Evolutionary conservation across 441 rosid genomes (phyloP).

Genomic region (Mallotus repandus): DNA sequence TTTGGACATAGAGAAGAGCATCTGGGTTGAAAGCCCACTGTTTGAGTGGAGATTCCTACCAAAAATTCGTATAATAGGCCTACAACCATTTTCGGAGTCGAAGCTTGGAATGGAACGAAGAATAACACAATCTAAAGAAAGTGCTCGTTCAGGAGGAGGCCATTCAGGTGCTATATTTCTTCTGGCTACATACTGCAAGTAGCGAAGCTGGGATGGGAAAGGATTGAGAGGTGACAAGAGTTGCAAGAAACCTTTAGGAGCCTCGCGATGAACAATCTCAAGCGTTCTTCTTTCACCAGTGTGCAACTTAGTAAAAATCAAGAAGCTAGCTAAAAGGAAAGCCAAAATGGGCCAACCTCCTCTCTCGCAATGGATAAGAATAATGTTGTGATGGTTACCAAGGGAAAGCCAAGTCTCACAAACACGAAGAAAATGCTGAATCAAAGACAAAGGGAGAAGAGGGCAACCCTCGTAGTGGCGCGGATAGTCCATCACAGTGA

Average conservation of each 20-base stretch:
- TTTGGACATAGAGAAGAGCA: constrained; percentile 80
- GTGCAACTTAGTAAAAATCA: constrained; percentile 75
- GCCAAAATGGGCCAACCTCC: constrained; percentile 98
- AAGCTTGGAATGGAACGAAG: constrained; percentile 85
- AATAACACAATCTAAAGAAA: constrained; percentile 88
- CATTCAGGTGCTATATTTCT: constrained; percentile 83
- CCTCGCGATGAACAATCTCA: constrained; percentile 86
- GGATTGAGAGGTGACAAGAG: constrained; percentile 93
- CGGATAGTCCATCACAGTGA: constrained; percentile 84
- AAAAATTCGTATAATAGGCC: constrained; percentile 88
- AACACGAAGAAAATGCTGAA: constrained; percentile 85
- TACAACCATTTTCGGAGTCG: constrained; percentile 88
- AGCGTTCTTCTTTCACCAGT: constrained; percentile 84
- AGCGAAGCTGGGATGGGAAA: constrained; percentile 91
- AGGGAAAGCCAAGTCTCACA: constrained; percentile 83
- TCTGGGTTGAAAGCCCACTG: constrained; percentile 74
- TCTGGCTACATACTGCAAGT: constrained; percentile 90
- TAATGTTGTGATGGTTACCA: constrained; percentile 65
- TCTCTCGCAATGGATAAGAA: constrained; percentile 90
- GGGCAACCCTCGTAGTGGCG: constrained; percentile 97
- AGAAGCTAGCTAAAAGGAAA: constrained; percentile 69
- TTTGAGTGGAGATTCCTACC: constrained; percentile 64
- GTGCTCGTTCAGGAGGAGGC: constrained; percentile 96
- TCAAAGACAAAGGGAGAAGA: constrained; percentile 71
- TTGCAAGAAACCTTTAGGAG: constrained; percentile 90